Percentiles rank a stretch among this genome's conserved stretches.
phyloP scores from a whole-genome alignment of 306 rosid genomes.

The Prunus kanzakura region DNA sequence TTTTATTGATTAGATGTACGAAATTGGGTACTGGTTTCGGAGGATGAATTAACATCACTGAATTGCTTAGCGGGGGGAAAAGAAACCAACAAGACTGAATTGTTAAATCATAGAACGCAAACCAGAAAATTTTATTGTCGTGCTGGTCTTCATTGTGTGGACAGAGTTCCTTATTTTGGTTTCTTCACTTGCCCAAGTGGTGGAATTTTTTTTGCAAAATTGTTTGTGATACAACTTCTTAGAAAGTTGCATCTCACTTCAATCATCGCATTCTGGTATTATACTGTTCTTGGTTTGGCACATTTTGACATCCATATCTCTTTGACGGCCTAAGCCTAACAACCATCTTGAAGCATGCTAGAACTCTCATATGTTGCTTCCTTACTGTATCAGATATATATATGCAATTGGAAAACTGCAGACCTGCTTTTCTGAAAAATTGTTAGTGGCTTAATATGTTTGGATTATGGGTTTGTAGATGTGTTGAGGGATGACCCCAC shows the following conservation, averaged over 20 bases:
- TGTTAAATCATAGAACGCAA: neutral
- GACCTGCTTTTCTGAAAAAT: neutral
- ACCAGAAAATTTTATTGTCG: neutral
- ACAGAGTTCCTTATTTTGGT: neutral
- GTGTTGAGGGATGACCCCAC: conserved; percentile 89
- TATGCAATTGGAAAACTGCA: neutral
- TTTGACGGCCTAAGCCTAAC: neutral
- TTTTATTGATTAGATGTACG: neutral
- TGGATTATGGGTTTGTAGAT: conserved; percentile 49
- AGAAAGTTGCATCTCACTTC: neutral
- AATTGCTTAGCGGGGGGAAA: neutral
- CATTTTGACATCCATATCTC: neutral
- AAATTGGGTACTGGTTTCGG: neutral
- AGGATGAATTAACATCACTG: neutral
- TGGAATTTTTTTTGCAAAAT: neutral
- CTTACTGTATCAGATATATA: neutral
- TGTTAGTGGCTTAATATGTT: conserved; percentile 1
- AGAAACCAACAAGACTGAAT: neutral
- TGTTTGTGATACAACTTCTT: neutral
- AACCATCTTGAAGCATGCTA: neutral
- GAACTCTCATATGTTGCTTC: neutral
- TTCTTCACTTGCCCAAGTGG: neutral
- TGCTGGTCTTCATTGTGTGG: neutral
- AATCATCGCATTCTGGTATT: neutral
- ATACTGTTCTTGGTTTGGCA: neutral